A percentile compares a stretch with the other conserved stretches of the same genome.
Evolutionary conservation across 2,329 filamentous ascomycete genomes (phyloP).

Genomic region (Pseudogymnoascus sp.): DNA sequence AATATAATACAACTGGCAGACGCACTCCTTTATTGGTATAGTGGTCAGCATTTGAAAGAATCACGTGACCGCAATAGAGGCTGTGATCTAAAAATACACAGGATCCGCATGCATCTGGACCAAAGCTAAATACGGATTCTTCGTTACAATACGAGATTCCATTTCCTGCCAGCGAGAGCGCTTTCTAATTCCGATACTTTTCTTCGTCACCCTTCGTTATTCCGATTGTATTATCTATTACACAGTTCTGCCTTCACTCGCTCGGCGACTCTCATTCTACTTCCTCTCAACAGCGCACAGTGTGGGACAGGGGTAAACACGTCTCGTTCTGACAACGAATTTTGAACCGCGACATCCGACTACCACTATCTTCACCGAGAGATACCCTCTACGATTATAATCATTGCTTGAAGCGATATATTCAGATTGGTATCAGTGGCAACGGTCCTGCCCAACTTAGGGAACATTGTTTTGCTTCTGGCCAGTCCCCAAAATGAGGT

Average conservation of each 20-base stretch:
- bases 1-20: neutral
- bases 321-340: neutral
- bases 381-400: neutral
- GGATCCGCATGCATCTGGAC: conserved; percentile 3
- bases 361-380: neutral
- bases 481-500: neutral
- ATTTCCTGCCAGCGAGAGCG: neutral
- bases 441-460: neutral
- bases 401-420: neutral
- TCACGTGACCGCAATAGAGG: neutral
- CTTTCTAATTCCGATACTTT: neutral
- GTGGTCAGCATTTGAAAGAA: neutral
- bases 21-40: neutral
- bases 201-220: neutral
- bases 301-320: conserved; percentile 4
- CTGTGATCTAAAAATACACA: conserved; percentile 4
- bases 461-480: neutral
- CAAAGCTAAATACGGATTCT: conserved; percentile 5
- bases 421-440: neutral
- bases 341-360: neutral
- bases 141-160: neutral
- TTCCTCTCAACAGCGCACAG: neutral
- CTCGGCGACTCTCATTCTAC: neutral
- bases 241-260: conserved; percentile 9
- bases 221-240: neutral